phyloP scores from a whole-genome alignment of 306 rosid species.

The Luffa aegyptiaca region DNA sequence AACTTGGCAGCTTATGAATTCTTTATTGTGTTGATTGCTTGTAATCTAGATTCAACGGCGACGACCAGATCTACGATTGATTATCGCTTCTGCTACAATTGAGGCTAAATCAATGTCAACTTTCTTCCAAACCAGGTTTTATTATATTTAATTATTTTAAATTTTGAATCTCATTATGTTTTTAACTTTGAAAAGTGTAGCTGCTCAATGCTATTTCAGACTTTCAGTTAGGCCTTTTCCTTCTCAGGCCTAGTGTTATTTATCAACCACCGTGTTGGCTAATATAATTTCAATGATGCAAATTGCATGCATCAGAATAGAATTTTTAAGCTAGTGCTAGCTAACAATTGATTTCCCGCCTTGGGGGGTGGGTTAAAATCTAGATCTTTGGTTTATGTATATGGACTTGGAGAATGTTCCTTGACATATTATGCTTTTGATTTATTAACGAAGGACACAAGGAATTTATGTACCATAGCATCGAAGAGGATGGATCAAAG shows the following conservation, averaged over 20 bases:
- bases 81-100: constrained; percentile 90
- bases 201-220: not conserved
- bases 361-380: too few species aligned
- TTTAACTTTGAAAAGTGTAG: not conserved
- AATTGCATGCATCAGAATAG: not conserved
- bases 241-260: not conserved
- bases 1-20: not conserved
- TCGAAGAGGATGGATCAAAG: not conserved
- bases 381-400: too few species aligned
- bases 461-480: not conserved
- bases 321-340: not conserved
- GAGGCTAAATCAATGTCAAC: constrained; percentile 83
- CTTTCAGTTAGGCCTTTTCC: not conserved
- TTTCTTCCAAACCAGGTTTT: constrained; percentile 65
- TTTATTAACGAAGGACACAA: too few species aligned
- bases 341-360: not conserved
- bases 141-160: not conserved
- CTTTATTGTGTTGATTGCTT: constrained; percentile 13
- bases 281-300: not conserved
- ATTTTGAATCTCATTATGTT: not conserved
- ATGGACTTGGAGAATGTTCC: too few species aligned
- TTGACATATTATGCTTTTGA: too few species aligned
- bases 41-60: constrained; percentile 65
- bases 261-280: not conserved
- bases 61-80: constrained; percentile 72